Percentiles rank a stretch among this genome's conserved stretches.
Conservation (phyloP, 1,284 basidiomycete species). For the Porodaedalea pini region DNA sequence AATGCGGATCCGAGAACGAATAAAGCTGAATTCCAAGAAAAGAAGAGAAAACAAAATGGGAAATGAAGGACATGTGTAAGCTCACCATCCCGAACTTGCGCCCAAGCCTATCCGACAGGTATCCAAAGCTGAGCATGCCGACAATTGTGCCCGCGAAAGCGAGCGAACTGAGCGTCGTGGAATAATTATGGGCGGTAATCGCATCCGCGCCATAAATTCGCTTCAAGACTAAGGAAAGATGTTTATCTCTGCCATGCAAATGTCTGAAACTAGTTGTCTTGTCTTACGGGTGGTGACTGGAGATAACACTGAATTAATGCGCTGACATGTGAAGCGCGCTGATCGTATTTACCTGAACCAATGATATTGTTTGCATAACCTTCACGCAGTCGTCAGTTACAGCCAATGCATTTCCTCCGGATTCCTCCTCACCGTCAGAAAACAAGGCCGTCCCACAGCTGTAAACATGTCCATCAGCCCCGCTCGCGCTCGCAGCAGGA, state of each 20-base stretch:
- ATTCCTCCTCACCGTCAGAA: slow-evolving; percentile 63
- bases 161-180: slow-evolving; percentile 60
- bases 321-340: neutral
- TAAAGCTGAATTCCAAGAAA: neutral
- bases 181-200: slow-evolving; percentile 50
- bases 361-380: slow-evolving; percentile 84
- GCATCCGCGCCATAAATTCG: slow-evolving; percentile 58
- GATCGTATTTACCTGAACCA: slow-evolving; percentile 54
- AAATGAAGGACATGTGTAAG: slow-evolving; percentile 21
- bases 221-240: slow-evolving; percentile 48
- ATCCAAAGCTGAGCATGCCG: slow-evolving; percentile 77
- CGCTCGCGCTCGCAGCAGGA: neutral
- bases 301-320: slow-evolving; percentile 5
- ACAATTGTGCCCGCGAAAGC: slow-evolving; percentile 82
- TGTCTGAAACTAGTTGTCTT: neutral
- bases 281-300: slow-evolving; percentile 61
- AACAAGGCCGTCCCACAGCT: slow-evolving; percentile 84
- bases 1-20: neutral
- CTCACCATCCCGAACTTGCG: slow-evolving; percentile 85
- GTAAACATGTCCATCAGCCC: neutral
- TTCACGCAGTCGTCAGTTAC: slow-evolving; percentile 28
- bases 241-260: neutral
- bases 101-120: slow-evolving; percentile 81
- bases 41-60: neutral
- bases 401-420: neutral